Conservation (phyloP, 2,329 filamentous ascomycete genomes). For the Diplodia mutila region DNA sequence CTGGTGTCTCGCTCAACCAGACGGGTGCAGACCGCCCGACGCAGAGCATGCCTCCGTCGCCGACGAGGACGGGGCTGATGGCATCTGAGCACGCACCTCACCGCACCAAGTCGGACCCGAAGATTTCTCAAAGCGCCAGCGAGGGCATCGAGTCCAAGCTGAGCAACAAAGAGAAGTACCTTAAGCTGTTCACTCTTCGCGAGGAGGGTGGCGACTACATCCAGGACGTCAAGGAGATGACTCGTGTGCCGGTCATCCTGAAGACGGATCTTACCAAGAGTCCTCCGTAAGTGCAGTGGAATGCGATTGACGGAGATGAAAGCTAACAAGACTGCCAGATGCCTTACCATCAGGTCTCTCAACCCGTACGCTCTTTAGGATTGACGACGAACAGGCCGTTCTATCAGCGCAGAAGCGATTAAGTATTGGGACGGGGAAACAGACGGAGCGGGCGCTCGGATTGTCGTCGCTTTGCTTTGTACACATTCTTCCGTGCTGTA, state of each 20-base stretch:
- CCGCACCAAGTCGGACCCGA: constrained; percentile 92
- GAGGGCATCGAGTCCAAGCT: constrained; percentile 79
- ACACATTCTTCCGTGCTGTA: constrained; percentile 25
- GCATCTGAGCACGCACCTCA: constrained; percentile 71
- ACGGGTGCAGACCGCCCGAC: constrained; percentile 75
- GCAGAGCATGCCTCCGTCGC: constrained; percentile 93
- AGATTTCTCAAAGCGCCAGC: constrained; percentile 68
- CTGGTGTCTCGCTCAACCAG: constrained; percentile 79
- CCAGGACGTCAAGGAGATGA: constrained; percentile 98
- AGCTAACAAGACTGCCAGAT: constrained; percentile 57
- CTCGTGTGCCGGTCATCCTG: constrained; percentile 91
- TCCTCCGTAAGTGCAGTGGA: constrained; percentile 86
- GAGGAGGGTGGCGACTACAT: constrained; percentile 96
- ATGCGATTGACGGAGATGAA: constrained; percentile 14
- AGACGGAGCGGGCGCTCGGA: neutral
- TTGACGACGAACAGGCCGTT: neutral
- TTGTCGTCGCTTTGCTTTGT: constrained; percentile 25
- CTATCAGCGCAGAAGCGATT: neutral
- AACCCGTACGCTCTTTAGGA: constrained; percentile 71
- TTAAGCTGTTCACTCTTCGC: constrained; percentile 83
- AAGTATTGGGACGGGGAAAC: neutral
- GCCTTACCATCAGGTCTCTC: constrained; percentile 79
- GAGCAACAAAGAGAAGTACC: constrained; percentile 94
- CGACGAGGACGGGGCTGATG: constrained; percentile 70
- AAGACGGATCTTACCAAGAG: constrained; percentile 99